Percentiles rank a stretch among this genome's conserved stretches.
Evolutionary conservation across 805 yeast species (phyloP).

Genomic region (Candida piceae): DNA sequence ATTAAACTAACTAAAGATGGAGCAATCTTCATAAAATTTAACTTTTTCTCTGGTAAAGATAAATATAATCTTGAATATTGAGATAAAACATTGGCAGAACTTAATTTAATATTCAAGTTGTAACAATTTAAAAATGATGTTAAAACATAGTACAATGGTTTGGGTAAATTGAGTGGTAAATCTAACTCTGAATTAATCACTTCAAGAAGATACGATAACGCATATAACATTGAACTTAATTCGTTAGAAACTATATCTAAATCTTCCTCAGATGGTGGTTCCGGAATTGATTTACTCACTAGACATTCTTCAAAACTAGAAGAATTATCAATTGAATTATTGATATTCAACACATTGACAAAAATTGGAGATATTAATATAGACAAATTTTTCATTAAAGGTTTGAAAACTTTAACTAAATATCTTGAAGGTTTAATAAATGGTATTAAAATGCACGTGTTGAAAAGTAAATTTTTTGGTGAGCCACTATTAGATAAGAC

Average conservation of each 20-base stretch:
- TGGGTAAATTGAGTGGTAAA: conserved; percentile 13
- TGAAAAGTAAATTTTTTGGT: conserved; percentile 14
- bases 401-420: conserved; percentile 14
- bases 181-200: conserved; percentile 3
- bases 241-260: conserved; percentile 13
- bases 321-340: conserved; percentile 11
- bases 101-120: conserved; percentile 19
- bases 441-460: conserved; percentile 23
- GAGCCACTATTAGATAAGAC: conserved; percentile 9
- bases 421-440: conserved; percentile 11
- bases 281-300: conserved; percentile 12
- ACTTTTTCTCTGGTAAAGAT: conserved; percentile 8
- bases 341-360: conserved; percentile 12
- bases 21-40: conserved; percentile 19
- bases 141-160: conserved; percentile 24
- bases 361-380: conserved; percentile 19
- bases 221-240: conserved; percentile 23
- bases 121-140: conserved; percentile 22
- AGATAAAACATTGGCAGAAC: conserved; percentile 25
- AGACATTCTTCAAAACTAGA: conserved; percentile 15
- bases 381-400: conserved; percentile 22
- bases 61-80: conserved; percentile 20
- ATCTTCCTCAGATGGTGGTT: conserved; percentile 15
- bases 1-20: conserved; percentile 22
- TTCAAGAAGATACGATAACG: conserved; percentile 20